Evolutionary conservation across 2,329 filamentous ascomycete species (phyloP), one percentile per base, ranked within the genome.

Genomic region (Monilinia fructigena): DNA sequence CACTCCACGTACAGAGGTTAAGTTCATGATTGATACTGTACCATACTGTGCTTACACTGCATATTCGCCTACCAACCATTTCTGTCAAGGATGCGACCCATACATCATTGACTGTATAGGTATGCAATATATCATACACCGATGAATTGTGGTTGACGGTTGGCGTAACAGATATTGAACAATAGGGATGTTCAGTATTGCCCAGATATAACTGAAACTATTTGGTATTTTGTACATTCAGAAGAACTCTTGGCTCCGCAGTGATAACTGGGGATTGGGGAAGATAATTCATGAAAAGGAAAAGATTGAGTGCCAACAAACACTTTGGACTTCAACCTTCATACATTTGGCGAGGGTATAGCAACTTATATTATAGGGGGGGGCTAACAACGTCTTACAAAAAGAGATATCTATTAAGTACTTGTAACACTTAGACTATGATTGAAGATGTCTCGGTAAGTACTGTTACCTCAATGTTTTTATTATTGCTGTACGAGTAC

Each of bases 51-150:
- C 31, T 55, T 58, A 56, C 52, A 55, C 40, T 56, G 62, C 52
- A 64, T 56, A 56, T 56, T 56, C 26, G 28, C 62, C 40, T 56
- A n/a, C 53, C 20, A 23, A 26, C 20, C 52, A 23, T 23, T 42
- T 20, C 20, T 55, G 38, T 55, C 48, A 28, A 23, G 48, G 48
- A 55, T 61, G 58, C 58, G 45, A 55, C 60, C 60, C 48, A 55
- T 63, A 55, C 60, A 63, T 40, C 58, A 40, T 61, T 45, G 50
- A 50, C 18, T 38, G 58, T 50, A 18, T 50, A 20, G 12, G 31
- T 38, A 50, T 60, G 58, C 58, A 60, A 40, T 50, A 48, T 48
- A 48, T 59, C 42, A 61, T 50, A 45, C 58, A 50, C 31, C 45
- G 45, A 50, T 61, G 31, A 20, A 61, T 61, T 6, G 45, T 50